Evolutionary conservation across 2,329 filamentous ascomycete genomes (phyloP).

Genomic region (Microcyclosporella mali): DNA sequence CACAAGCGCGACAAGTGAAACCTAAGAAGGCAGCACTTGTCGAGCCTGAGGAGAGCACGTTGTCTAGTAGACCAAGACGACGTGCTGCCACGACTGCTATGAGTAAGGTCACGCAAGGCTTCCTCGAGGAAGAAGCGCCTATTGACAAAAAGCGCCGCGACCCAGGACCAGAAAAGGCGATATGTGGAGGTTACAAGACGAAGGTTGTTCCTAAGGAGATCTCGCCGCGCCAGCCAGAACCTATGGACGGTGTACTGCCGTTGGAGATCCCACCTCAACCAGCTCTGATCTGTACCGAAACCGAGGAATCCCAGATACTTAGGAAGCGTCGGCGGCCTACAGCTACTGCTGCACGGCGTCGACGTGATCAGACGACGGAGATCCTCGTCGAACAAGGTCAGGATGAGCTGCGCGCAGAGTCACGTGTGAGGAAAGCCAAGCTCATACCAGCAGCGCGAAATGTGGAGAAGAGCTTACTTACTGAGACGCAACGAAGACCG

Average conservation of each 20-base stretch:
- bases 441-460: background rate
- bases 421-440: background rate
- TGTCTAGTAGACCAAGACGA: constrained; percentile 16
- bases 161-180: constrained; percentile 4
- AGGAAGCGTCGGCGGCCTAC: background rate
- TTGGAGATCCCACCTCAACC: background rate
- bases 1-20: background rate
- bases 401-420: background rate
- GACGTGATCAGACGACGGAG: background rate
- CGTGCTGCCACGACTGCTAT: constrained; percentile 21
- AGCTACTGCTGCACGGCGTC: too few species aligned
- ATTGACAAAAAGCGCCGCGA: constrained; percentile 20
- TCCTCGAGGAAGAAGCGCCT: constrained; percentile 20
- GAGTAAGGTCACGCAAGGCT: constrained; percentile 19
- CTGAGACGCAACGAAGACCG: background rate
- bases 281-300: background rate
- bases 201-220: background rate
- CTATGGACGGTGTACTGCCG: background rate
- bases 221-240: background rate
- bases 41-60: background rate
- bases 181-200: background rate
- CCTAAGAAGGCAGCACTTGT: constrained; percentile 1
- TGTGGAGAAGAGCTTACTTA: too few species aligned
- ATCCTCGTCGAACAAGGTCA: background rate
- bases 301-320: background rate